Evolutionary conservation across 192 early-diverging fungal species (phyloP), one percentile per base, ranked within the genome.

Genomic region (Spizellomyces sp.): DNA sequence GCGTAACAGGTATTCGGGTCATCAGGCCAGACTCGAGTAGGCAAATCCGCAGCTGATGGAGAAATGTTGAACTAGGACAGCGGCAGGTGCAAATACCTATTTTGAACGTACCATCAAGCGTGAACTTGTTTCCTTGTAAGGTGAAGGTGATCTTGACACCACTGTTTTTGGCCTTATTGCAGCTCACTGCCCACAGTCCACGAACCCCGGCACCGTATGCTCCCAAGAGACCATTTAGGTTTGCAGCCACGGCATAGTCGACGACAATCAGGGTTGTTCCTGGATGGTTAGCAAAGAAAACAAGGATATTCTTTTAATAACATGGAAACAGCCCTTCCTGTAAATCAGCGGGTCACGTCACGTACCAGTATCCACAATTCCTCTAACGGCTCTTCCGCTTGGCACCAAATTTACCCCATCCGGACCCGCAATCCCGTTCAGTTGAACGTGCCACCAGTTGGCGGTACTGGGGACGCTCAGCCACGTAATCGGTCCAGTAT

Each of bases 401-500:
- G 68, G 68, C 12, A 45, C 19, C 6, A 72, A 5, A 54, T 72
- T 72, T 21, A 64, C 54, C 2, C 62, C 62, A 46, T 64, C 54
- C 7, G 70, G 62, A 19, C 70, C 70, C 5, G 70, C 47, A n/a
- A 72, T 64, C 9, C 70, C 70, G n/a, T 52, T 44, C 62, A 62
- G 48, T 14, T 46, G 19, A 15, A 75, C 58, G 43, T 67, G 68
- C 73, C 73, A 75, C 73, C 73, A 75, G 14, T 17, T 69, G 1
- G n/a, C 12, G 10, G 68, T 45, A 48, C 21, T 45, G 17, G 73
- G 65, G 8, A 75, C 73, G 12, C 36, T 55, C 45, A 75, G 44
- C 73, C 73, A 75, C 5, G 66, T 75, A 54, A 75, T 75, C 36
- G 73, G 15, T 22, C 73, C 66, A 14, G 58, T 75, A 64, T 75